A percentile compares a stretch with the other conserved stretches of the same genome.
phyloP scores from a whole-genome alignment of 257 asterid species.

The Petrea volubilis region DNA sequence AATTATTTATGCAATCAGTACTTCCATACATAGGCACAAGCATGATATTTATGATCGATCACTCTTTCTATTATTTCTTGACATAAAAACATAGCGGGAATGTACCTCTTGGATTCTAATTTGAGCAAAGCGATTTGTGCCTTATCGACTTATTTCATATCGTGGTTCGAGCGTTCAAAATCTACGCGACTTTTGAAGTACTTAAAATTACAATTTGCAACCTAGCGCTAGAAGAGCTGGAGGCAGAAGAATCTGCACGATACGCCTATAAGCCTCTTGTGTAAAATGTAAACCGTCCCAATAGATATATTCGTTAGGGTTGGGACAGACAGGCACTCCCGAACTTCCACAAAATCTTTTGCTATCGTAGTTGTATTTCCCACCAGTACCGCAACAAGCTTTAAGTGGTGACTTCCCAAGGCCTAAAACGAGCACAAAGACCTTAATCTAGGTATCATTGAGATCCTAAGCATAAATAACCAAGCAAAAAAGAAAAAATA shows the following conservation, averaged over 20 bases:
- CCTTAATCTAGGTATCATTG: background rate
- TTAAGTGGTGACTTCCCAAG: background rate
- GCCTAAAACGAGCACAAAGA: background rate
- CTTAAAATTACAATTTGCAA: background rate
- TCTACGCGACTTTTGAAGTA: background rate
- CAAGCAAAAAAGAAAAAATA: background rate
- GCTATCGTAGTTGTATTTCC: slow-evolving; percentile 27
- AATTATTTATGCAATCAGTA: background rate
- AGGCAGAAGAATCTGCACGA: background rate
- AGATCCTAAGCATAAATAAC: no score
- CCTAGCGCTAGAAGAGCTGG: background rate
- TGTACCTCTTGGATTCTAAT: no score
- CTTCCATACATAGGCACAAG: no score
- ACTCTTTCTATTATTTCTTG: background rate
- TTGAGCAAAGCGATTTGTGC: no score
- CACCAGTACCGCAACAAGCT: slow-evolving; percentile 50
- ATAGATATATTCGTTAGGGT: slow-evolving; percentile 8
- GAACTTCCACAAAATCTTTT: slow-evolving; percentile 22
- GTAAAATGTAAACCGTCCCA: slow-evolving; percentile 49
- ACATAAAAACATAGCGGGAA: no score
- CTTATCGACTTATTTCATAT: no score
- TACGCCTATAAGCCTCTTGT: slow-evolving; percentile 20
- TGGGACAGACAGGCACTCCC: slow-evolving; percentile 14
- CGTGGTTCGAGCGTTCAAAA: no score
- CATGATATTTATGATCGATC: background rate